These are phyloP conservation scores for Lachnellula cervina DNA, from an alignment of 2,329 filamentous ascomycete genomes.

Conservation along the genomic window DNA sequence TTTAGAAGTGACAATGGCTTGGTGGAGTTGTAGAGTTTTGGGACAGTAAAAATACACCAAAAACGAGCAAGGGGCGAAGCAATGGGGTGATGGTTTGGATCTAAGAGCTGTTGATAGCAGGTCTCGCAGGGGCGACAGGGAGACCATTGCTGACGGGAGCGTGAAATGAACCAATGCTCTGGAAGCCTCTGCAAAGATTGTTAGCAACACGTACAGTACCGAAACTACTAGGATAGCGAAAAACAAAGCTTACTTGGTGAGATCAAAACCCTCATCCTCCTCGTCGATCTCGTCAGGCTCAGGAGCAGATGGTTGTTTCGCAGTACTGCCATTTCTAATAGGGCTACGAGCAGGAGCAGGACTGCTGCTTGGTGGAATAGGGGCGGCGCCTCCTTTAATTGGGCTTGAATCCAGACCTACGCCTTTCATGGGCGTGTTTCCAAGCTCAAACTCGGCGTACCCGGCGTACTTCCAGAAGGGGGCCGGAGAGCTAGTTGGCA, in stretches of 20 bases:
- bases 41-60: not conserved
- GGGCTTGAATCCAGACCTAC: slow-evolving; percentile 55
- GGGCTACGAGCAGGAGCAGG: slow-evolving; percentile 32
- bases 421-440: slow-evolving; percentile 60
- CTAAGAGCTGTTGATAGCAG: not conserved
- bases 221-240: too few relatives aligned
- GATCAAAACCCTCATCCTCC: slow-evolving; percentile 29
- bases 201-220: slow-evolving; percentile 24
- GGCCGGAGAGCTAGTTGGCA: slow-evolving; percentile 79
- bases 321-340: slow-evolving; percentile 16
- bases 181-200: slow-evolving; percentile 45
- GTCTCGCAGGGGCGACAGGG: slow-evolving; percentile 7
- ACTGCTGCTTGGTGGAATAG: slow-evolving; percentile 50
- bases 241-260: slow-evolving; percentile 24
- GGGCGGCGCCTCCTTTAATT: slow-evolving; percentile 41
- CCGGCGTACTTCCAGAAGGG: slow-evolving; percentile 86
- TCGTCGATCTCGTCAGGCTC: slow-evolving; percentile 25
- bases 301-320: slow-evolving; percentile 16
- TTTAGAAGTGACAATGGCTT: not conserved
- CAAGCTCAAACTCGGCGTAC: too few relatives aligned
- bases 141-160: slow-evolving; percentile 25
- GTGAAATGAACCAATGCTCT: slow-evolving; percentile 60
- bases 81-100: not conserved
- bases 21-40: too few relatives aligned
- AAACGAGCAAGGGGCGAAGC: not conserved